These are phyloP conservation scores for Ophiocordyceps camponoti-rufipedis DNA, from an alignment of 2,329 filamentous ascomycete species.

Conservation along the genomic window DNA sequence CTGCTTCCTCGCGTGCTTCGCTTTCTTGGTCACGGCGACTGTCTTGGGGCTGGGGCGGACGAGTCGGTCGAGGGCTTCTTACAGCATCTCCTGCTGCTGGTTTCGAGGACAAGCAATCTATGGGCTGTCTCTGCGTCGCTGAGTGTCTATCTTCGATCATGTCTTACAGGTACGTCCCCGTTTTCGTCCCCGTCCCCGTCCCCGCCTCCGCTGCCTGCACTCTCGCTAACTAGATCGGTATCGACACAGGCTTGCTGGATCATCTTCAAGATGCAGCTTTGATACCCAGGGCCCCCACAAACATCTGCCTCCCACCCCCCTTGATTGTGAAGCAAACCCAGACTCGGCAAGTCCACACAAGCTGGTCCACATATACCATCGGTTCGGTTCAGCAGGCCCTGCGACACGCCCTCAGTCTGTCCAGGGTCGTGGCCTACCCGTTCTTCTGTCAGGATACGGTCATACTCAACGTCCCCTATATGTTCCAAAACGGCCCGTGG, in stretches of 20 bases:
- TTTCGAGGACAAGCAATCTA: constrained; percentile 23
- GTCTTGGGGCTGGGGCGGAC: constrained; percentile 27
- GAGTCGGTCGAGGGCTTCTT: constrained; percentile 35
- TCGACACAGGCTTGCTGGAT: constrained; percentile 12
- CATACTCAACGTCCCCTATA: constrained; percentile 14
- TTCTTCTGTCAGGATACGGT: constrained; percentile 15
- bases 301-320: constrained; percentile 19
- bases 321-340: constrained; percentile 17
- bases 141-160: constrained; percentile 28
- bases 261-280: constrained; percentile 15
- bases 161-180: constrained; percentile 19
- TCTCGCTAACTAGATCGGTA: no score
- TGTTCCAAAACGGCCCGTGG: constrained; percentile 26
- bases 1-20: constrained; percentile 38
- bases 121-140: constrained; percentile 29
- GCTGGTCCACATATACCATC: constrained; percentile 21
- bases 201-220: no score
- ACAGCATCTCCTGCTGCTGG: constrained; percentile 25
- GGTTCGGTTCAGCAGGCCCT: constrained; percentile 22
- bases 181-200: constrained; percentile 1
- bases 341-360: constrained; percentile 6
- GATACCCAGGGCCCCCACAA: constrained; percentile 9
- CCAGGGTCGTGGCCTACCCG: constrained; percentile 23
- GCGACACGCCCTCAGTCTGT: constrained; percentile 25
- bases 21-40: constrained; percentile 34